Base-by-base conservation (phyloP, 139 green algal genomes). In the Chlorella sp. region DNA sequence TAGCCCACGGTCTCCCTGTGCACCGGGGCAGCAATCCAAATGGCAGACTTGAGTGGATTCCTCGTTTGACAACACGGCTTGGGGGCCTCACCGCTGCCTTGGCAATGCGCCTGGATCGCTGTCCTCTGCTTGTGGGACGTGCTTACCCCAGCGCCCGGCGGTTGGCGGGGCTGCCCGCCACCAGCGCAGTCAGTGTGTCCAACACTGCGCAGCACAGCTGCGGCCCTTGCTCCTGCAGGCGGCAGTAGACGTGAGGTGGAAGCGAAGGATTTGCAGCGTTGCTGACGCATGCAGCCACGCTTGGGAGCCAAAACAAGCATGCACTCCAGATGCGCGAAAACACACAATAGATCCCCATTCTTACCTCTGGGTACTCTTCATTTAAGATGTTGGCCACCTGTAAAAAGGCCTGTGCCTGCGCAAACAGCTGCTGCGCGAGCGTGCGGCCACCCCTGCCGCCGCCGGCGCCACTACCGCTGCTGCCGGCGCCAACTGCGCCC, bases 361-460 rank as follows among this genome's bases (percentile, higher is more conserved):
- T 34, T 38, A 69, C 83, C 68, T 41, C 56, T 1, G 79, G 26
- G 46, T 86, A 91, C 73, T 91, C 88, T 32, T 86, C 65, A 64
- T 90, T 90, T 3, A 92, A 76, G 48, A 89, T 81, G 80, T 92
- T 90, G 64, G 64, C 62, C 19, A 84, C 79, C 44, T 84, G 79
- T 32, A 84, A n/a, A 44, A 65, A 65, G 3, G 56, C 62, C 44
- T 84, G 79, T 3, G 79, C 43, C 62, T 76, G 79, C 8, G 28
- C 46, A n/a, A 84, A 76, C 41, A 84, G 79, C 62, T 44, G 41
- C 79, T 84, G 79, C 19, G 64, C 64, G 0, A 46, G 30, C 48
- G 46, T 34, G 1, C 74, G 74, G 19, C 41, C 74, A 4, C n/a
- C 48, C 46, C 43, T 30, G 41, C n/a, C 30, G 32, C 73, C 44